phyloP scores from a whole-genome alignment of 2,329 filamentous ascomycete genomes.

The Trichoderma aggressivum region DNA sequence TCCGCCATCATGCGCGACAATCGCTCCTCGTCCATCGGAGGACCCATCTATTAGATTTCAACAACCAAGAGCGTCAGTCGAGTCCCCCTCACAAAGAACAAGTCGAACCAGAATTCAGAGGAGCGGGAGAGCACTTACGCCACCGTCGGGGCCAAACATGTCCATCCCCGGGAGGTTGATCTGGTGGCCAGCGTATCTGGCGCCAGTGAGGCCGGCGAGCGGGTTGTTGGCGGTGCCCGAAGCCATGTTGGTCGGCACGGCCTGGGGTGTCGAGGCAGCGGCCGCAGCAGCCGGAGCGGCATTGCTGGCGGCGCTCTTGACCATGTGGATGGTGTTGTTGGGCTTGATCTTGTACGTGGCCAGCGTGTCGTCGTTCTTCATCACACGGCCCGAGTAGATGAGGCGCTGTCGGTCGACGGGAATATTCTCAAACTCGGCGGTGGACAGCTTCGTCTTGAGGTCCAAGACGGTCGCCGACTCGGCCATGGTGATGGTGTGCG shows the following conservation, averaged over 20 bases:
- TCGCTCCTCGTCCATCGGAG: conserved; percentile 75
- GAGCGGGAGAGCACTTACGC: conserved; percentile 57
- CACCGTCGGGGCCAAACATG: conserved; percentile 90
- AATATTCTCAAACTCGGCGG: conserved; percentile 78
- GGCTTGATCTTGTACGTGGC: conserved; percentile 90
- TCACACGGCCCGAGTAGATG: conserved; percentile 94
- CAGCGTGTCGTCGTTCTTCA: conserved; percentile 90
- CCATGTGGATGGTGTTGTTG: conserved; percentile 92
- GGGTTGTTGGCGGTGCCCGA: conserved; percentile 84
- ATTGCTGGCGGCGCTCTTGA: conserved; percentile 94
- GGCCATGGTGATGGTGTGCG: conserved; percentile 77
- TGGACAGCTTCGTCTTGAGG: conserved; percentile 84
- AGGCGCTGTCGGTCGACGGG: conserved; percentile 85
- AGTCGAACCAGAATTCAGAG: background rate
- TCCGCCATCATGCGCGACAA: conserved; percentile 84
- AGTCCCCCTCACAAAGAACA: background rate
- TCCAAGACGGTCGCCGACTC: conserved; percentile 75
- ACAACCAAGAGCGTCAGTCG: background rate
- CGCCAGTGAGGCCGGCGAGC: conserved; percentile 84
- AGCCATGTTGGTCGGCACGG: conserved; percentile 70
- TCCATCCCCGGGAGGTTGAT: conserved; percentile 82
- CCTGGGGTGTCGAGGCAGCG: conserved; percentile 41
- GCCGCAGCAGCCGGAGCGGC: conserved; percentile 44
- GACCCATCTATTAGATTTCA: conserved; percentile 75
- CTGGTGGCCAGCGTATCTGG: conserved; percentile 82